Evolutionary conservation across 2,329 filamentous ascomycete species (phyloP).

Genomic region (Pyrenophora teres): DNA sequence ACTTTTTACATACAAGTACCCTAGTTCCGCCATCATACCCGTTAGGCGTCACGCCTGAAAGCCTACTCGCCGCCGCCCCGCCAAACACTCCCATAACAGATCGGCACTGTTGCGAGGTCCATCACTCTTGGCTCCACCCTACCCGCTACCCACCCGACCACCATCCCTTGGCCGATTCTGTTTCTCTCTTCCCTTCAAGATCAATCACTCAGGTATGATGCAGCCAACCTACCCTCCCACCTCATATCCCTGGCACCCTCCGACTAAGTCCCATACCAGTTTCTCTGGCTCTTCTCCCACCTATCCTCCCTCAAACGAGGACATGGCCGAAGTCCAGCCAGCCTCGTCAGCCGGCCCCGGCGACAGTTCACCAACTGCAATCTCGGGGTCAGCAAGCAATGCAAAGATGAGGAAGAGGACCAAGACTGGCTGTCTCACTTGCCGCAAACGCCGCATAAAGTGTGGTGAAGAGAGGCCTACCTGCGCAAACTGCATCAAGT

Average conservation of each 20-base stretch:
- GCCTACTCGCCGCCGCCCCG: slow-evolving; percentile 17
- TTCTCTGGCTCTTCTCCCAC: neutral
- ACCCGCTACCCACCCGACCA: slow-evolving; percentile 25
- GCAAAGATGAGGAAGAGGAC: slow-evolving; percentile 62
- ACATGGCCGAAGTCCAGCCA: slow-evolving; percentile 31
- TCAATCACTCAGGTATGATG: slow-evolving; percentile 10
- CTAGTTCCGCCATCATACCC: slow-evolving; percentile 12
- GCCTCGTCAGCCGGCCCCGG: slow-evolving; percentile 28
- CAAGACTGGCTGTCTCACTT: slow-evolving; percentile 92
- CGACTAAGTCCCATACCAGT: slow-evolving; percentile 7
- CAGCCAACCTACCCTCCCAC: neutral
- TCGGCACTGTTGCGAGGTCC: slow-evolving; percentile 35
- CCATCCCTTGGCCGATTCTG: slow-evolving; percentile 26
- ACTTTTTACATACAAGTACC: slow-evolving; percentile 17
- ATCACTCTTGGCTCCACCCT: slow-evolving; percentile 34
- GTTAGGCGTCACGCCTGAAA: slow-evolving; percentile 9
- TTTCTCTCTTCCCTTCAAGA: slow-evolving; percentile 8
- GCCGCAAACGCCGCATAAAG: slow-evolving; percentile 93
- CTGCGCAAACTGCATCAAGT: slow-evolving; percentile 85
- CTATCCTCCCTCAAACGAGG: neutral
- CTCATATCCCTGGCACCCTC: neutral
- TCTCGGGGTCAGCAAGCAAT: slow-evolving; percentile 25
- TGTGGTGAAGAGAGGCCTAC: slow-evolving; percentile 88
- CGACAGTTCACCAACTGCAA: slow-evolving; percentile 36
- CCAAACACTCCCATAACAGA: slow-evolving; percentile 28